Base-by-base conservation (phyloP, 345 rosid genomes). In the Moringa oleifera region DNA sequence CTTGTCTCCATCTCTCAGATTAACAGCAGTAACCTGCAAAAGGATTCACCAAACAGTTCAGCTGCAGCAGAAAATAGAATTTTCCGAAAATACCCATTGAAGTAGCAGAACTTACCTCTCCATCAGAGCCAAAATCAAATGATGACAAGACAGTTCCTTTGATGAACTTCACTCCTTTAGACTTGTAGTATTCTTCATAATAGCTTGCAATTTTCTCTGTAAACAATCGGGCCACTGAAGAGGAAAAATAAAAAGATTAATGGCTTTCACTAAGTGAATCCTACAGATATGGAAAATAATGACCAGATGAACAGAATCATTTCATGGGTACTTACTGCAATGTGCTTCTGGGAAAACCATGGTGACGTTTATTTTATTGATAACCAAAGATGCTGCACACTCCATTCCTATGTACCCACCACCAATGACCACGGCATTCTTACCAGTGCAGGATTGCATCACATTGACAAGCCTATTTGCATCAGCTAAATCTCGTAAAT, bases 381-480 rank as follows among this genome's bases (percentile, higher is more conserved):
- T 90, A 71, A 82, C 97, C 77, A 90, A 77, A 61, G 99, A 94
- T 63, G 97, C 96, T 60, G 99, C 92, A 66, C 97, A 88, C 74
- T 94, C 99, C 99, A 94, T 94, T 76, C 97, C 96, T 51, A 94
- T 85, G 68, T 94, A 94, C 70, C 99, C 99, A 69, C 97, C 99
- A 15, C 97, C 99, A 0, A 94, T 94, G 61, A 94, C 92, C 64
- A 94, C 88, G 58, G 97, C 96, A 74, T 88, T 83, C 59, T 94
- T 91, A 53, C 82, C 82, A 51, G 76, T 19, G 69, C 80, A 83
- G 62, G 95, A 81, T 67, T 79, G 72, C 71, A 85, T 85, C 61
- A 75, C 87, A 55, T 79, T 78, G 21, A 83, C 91, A 61, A 94
- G 80, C 77, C 91, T 84, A 73, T 88, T 81, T 68, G 99, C 97